These are phyloP conservation scores for Lasiodiplodia theobromae DNA, from an alignment of 2,329 filamentous ascomycete species.

Conservation along the genomic window DNA sequence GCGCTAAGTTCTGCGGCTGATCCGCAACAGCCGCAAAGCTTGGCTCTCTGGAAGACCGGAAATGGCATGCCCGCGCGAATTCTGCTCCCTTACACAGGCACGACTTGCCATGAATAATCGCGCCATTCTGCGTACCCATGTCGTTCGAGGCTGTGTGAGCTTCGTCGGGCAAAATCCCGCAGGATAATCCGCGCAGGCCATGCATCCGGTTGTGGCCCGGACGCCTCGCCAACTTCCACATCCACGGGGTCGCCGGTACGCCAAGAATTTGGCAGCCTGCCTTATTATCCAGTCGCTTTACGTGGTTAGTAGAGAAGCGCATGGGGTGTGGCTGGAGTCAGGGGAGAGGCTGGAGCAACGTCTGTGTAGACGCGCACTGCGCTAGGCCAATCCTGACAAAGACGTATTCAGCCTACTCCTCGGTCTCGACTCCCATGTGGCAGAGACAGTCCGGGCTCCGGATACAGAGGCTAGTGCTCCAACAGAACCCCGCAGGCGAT, in stretches of 20 bases:
- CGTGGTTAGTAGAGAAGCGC: not conserved
- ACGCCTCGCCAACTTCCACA: constrained; percentile 10
- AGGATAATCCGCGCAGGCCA: not conserved
- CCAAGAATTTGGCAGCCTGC: not conserved
- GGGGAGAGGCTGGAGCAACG: not conserved
- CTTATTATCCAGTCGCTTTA: constrained; percentile 3
- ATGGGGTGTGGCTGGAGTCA: constrained; percentile 8
- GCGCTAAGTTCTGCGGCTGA: constrained; percentile 20
- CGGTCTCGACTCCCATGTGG: not conserved
- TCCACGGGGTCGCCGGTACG: not conserved
- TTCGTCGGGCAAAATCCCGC: not conserved
- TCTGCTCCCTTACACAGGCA: not conserved
- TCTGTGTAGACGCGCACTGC: not conserved
- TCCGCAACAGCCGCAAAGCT: constrained; percentile 26
- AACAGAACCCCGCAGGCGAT: not conserved
- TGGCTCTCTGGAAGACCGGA: not conserved
- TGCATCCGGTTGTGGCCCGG: not conserved
- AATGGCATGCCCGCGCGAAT: not conserved
- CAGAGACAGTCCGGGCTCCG: not conserved
- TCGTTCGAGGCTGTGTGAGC: not conserved
- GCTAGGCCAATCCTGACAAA: not conserved
- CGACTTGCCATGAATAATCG: not conserved
- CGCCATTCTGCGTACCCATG: not conserved
- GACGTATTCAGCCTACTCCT: not conserved
- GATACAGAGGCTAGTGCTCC: not conserved